Base-by-base conservation (phyloP, 495 filamentous ascomycete species). In the Penicillium subrubescens region DNA sequence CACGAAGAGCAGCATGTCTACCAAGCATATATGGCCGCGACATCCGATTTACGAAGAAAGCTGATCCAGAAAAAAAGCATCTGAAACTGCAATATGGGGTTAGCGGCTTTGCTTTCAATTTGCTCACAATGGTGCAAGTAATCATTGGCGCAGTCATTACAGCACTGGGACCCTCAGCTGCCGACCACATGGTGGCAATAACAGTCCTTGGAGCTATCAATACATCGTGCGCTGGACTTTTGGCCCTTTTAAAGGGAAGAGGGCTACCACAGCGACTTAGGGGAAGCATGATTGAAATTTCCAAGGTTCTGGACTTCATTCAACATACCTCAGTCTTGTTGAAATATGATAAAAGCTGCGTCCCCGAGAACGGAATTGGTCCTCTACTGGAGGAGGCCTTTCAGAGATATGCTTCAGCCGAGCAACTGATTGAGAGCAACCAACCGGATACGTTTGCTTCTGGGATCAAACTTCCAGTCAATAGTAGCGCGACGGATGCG, bases 211-310 rank as follows among this genome's bases (percentile, higher is more conserved):
- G 79, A 0, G 81, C 80, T 19, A 53, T 79, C 51, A 83, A 83
- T 67, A 84, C 81, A 0, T 68, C 81, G 19, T 63, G 75, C 7
- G 81, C 81, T 19, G 82, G 82, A 17, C 61, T 84, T 14, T 71
- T 84, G 5, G 82, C 77, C 8, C 65, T 84, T 35, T 51, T 84
- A 67, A 80, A 82, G 67, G 83, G 83, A 62, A 83, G 81, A 60
- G 82, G 82, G 0, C 66, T 83, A 8, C 82, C 81, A 8, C 77
- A 81, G 59, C 69, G 82, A 1, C 79, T 82, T 39, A 76, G 81
- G n/a, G 71, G 76, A 51, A 72, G 82, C 64, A 71, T 73, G 55
- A 74, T 77, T 44, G 79, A 83, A 64, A 83, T 83, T 61, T 63
- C 61, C 39, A 78, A 78, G 41, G 67, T 82, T 44, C 77, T 81